A percentile compares a stretch with the other conserved stretches of the same genome.
phyloP scores from a whole-genome alignment of 2,329 filamentous ascomycete species.

The Zymoseptoria pseudotritici region DNA sequence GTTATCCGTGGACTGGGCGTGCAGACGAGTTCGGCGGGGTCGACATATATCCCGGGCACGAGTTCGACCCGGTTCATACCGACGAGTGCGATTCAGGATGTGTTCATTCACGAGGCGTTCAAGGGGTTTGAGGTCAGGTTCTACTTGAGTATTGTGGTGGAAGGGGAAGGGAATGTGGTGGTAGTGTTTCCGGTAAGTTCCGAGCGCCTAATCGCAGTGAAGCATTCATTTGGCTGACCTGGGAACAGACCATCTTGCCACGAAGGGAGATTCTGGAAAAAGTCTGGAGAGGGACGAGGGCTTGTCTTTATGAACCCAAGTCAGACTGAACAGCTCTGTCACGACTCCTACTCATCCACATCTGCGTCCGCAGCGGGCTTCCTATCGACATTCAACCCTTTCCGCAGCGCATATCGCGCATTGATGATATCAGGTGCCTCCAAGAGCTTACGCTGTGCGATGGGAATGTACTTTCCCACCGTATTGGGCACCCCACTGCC shows the following conservation, averaged over 20 bases:
- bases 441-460: conserved; percentile 50
- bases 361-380: conserved; percentile 6
- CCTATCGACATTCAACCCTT: conserved; percentile 32
- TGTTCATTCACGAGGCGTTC: conserved; percentile 93
- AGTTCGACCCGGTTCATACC: conserved; percentile 72
- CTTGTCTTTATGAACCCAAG: conserved; percentile 69
- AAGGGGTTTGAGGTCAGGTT: conserved; percentile 83
- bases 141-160: conserved; percentile 82
- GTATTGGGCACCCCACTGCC: conserved; percentile 48
- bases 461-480: conserved; percentile 51
- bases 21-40: conserved; percentile 69
- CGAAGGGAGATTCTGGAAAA: conserved; percentile 67
- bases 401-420: conserved; percentile 48
- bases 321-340: conserved; percentile 26
- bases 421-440: conserved; percentile 57
- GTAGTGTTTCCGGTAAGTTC: conserved; percentile 78
- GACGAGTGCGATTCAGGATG: conserved; percentile 83
- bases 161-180: conserved; percentile 78
- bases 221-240: conserved; percentile 2
- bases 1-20: conserved; percentile 84
- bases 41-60: conserved; percentile 55
- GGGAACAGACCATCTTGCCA: conserved; percentile 57
- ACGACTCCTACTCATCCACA: conserved; percentile 11
- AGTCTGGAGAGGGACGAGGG: conserved; percentile 81
- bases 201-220: too few relatives aligned